These are phyloP conservation scores for Podospora tetraspora DNA, from an alignment of 495 filamentous ascomycete species.

Conservation along the genomic window DNA sequence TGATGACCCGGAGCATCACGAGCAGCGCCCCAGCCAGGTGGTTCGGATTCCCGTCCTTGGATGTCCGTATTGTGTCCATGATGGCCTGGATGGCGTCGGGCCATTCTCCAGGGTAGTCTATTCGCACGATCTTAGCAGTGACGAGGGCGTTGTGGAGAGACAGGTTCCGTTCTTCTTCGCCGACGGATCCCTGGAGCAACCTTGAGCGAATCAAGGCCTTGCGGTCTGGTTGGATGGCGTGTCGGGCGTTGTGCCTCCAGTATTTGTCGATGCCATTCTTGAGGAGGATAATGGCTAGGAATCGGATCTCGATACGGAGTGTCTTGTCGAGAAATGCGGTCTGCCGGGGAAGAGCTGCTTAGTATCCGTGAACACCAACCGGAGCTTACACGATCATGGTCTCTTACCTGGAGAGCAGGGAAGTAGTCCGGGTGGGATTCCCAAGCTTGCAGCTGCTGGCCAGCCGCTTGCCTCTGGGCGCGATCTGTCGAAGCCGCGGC, in stretches of 20 bases:
- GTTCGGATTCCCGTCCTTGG: slow-evolving; percentile 40
- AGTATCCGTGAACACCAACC: neutral
- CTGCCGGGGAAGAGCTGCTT: slow-evolving; percentile 33
- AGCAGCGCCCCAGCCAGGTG: slow-evolving; percentile 66
- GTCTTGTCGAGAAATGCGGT: slow-evolving; percentile 72
- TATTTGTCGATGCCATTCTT: slow-evolving; percentile 95
- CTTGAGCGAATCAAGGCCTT: slow-evolving; percentile 68
- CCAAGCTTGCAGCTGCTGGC: slow-evolving; percentile 81
- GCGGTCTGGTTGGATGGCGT: slow-evolving; percentile 67
- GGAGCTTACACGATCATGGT: neutral
- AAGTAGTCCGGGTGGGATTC: slow-evolving; percentile 72
- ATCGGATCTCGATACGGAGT: slow-evolving; percentile 68
- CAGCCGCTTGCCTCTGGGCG: slow-evolving; percentile 70
- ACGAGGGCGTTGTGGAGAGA: slow-evolving; percentile 83
- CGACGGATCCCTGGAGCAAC: slow-evolving; percentile 63
- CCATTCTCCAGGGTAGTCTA: slow-evolving; percentile 88
- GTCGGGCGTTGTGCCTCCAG: slow-evolving; percentile 71
- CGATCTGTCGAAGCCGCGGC: slow-evolving; percentile 72
- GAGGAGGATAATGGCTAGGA: slow-evolving; percentile 86
- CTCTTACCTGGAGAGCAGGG: slow-evolving; percentile 65
- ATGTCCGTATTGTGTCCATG: slow-evolving; percentile 53
- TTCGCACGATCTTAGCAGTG: slow-evolving; percentile 77
- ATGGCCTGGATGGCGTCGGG: slow-evolving; percentile 53
- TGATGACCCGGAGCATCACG: slow-evolving; percentile 77
- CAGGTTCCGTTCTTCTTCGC: slow-evolving; percentile 66